phyloP scores from a whole-genome alignment of 371 early-diverging fungal species.

The Syncephalastrum monosporum region DNA sequence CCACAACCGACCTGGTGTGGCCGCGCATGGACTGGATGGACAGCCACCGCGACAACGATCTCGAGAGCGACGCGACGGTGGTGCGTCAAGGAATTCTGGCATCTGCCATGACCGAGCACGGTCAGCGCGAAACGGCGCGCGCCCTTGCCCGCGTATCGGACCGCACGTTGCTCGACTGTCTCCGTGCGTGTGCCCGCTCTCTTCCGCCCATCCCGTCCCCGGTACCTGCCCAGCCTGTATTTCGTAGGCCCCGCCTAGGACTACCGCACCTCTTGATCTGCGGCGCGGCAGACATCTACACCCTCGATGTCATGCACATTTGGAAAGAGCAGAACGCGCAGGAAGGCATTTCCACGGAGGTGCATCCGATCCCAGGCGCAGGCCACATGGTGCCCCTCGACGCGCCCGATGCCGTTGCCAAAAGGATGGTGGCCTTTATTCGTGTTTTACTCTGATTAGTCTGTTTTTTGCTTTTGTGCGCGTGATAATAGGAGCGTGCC shows the following conservation, averaged over 20 bases:
- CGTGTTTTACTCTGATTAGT: slow-evolving; percentile 6
- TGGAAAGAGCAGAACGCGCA: slow-evolving; percentile 21
- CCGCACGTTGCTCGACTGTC: slow-evolving; percentile 17
- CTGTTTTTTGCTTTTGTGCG: slow-evolving; percentile 25
- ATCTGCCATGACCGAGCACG: slow-evolving; percentile 13
- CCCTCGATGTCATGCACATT: slow-evolving; percentile 9
- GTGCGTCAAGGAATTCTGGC: slow-evolving; percentile 16
- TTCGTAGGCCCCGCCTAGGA: neutral
- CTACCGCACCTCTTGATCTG: slow-evolving; percentile 24
- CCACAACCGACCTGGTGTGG: slow-evolving; percentile 18
- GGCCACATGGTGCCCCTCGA: slow-evolving; percentile 40
- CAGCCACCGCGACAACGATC: slow-evolving; percentile 7
- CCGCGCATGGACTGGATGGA: slow-evolving; percentile 34
- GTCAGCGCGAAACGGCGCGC: slow-evolving; percentile 15
- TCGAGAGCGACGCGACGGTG: slow-evolving; percentile 2
- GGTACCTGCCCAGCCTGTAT: neutral
- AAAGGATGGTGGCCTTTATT: slow-evolving; percentile 16
- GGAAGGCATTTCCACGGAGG: slow-evolving; percentile 10
- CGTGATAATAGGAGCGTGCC: slow-evolving; percentile 57
- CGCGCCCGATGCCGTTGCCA: slow-evolving; percentile 15
- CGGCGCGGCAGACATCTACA: slow-evolving; percentile 28
- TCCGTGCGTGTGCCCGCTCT: slow-evolving; percentile 18
- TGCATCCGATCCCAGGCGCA: slow-evolving; percentile 14
- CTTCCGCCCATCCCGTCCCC: slow-evolving; percentile 6
- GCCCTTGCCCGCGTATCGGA: slow-evolving; percentile 21